These are phyloP conservation scores for Lanmaoa pseudosensibilis DNA, from an alignment of 768 basidiomycete species.

Conservation along the genomic window DNA sequence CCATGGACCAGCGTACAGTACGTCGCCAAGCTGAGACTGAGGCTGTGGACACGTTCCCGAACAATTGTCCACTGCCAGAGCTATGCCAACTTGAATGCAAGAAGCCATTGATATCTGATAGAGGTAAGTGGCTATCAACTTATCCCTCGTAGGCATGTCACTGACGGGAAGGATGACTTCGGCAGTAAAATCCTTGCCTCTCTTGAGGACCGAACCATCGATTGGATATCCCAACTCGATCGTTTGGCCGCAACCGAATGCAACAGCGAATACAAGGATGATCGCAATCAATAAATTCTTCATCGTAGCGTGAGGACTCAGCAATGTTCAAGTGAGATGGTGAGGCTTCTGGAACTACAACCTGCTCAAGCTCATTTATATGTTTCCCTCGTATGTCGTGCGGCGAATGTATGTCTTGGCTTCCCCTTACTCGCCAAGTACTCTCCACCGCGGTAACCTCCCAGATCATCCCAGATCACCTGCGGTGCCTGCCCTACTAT, in stretches of 20 bases:
- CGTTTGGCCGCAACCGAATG: not conserved
- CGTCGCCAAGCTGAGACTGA: slow-evolving; percentile 9
- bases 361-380: not conserved
- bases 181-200: not conserved
- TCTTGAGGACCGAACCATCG: not conserved
- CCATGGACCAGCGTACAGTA: not conserved
- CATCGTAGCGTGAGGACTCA: not conserved
- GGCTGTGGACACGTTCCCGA: not conserved
- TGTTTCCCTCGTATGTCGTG: not conserved
- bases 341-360: not conserved
- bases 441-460: not conserved
- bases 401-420: not conserved
- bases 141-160: not conserved
- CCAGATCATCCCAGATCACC: not conserved
- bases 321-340: not conserved
- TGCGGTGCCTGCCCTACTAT: not conserved
- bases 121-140: not conserved
- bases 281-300: not conserved
- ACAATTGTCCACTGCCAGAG: not conserved
- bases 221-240: not conserved
- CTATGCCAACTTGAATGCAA: slow-evolving; percentile 17
- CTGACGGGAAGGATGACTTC: slow-evolving; percentile 2
- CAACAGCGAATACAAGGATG: not conserved
- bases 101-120: not conserved
- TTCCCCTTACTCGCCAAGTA: not conserved